Evolutionary conservation across 257 asterid species (phyloP).

Genomic region (Nicotiana knightiana): DNA sequence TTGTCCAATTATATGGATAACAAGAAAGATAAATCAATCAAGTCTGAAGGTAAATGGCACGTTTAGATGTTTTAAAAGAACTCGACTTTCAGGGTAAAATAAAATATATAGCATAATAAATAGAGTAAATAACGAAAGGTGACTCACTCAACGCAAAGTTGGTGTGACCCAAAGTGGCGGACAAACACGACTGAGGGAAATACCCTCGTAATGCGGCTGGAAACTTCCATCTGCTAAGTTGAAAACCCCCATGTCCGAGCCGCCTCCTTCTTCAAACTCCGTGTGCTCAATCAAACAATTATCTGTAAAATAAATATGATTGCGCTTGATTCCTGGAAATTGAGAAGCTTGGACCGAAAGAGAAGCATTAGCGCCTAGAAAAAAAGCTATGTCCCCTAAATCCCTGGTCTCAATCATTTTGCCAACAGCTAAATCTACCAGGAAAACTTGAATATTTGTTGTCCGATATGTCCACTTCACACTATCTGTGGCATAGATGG

Average conservation of each 20-base stretch:
- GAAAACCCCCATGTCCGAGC: background rate
- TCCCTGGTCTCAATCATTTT: background rate
- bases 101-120: background rate
- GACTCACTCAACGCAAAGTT: background rate
- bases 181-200: background rate
- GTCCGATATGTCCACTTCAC: background rate
- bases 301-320: slow-evolving; percentile 3
- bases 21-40: background rate
- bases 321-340: background rate
- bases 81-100: background rate
- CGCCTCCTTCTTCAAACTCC: background rate
- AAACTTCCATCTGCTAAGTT: slow-evolving; percentile 4
- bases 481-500: too few species aligned
- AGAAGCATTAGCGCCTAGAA: background rate
- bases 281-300: background rate
- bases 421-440: background rate
- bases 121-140: background rate
- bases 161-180: slow-evolving; percentile 3
- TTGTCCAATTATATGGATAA: background rate
- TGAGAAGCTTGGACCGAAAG: slow-evolving; percentile 5
- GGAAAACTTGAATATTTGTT: slow-evolving; percentile 1
- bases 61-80: too few species aligned
- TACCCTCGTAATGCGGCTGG: background rate
- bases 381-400: background rate
- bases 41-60: background rate